Evolutionary conservation across 2,329 filamentous ascomycete species (phyloP).

Genomic region (Ceratocystis papillata): DNA sequence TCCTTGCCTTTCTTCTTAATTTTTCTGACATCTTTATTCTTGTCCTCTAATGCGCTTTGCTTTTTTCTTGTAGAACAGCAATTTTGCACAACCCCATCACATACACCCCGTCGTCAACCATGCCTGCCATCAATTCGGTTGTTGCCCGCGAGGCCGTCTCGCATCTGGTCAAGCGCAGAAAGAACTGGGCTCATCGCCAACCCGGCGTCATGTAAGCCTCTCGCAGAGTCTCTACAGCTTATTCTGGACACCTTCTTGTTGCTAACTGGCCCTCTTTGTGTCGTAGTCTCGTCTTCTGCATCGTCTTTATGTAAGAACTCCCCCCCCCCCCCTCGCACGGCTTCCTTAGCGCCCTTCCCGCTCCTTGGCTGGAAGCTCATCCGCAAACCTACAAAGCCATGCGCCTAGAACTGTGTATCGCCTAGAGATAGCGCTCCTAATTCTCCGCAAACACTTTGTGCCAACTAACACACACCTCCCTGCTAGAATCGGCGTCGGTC

Average conservation of each 20-base stretch:
- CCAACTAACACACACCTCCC: slow-evolving; percentile 25
- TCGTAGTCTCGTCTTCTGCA: slow-evolving; percentile 34
- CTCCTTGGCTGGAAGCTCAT: neutral
- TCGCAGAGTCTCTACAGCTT: neutral
- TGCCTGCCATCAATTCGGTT: slow-evolving; percentile 36
- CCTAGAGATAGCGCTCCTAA: neutral
- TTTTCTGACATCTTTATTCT: neutral
- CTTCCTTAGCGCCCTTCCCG: slow-evolving; percentile 7
- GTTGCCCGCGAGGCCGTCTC: slow-evolving; percentile 33
- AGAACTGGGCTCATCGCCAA: slow-evolving; percentile 35
- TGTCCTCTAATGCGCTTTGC: neutral
- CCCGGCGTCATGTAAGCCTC: slow-evolving; percentile 32
- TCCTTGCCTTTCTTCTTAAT: neutral
- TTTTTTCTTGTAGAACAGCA: neutral
- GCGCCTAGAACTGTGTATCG: too few relatives aligned
- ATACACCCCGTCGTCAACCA: slow-evolving; percentile 28
- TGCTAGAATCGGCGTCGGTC: slow-evolving; percentile 30
- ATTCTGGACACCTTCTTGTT: neutral
- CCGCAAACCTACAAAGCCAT: neutral
- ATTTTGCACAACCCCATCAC: slow-evolving; percentile 25
- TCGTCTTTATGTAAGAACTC: slow-evolving; percentile 31
- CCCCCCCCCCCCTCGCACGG: neutral
- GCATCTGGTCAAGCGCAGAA: slow-evolving; percentile 33
- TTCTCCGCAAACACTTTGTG: neutral
- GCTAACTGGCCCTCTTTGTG: slow-evolving; percentile 13